Conservation (phyloP, 768 basidiomycete species). For the Suillus decipiens region DNA sequence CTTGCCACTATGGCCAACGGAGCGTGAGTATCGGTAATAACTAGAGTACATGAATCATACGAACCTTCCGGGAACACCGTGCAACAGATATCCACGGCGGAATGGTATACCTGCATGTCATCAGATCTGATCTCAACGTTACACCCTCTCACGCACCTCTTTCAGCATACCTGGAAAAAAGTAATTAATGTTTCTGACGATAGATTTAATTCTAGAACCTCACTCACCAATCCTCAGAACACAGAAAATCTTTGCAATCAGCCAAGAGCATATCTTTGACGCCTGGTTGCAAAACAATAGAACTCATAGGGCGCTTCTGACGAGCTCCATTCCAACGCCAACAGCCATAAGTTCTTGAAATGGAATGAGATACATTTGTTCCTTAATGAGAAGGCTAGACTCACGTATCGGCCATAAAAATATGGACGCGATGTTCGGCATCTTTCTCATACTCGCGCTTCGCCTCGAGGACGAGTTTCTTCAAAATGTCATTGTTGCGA, state of each 20-base stretch:
- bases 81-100: slow-evolving; percentile 80
- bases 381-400: slow-evolving; percentile 30
- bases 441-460: slow-evolving; percentile 91
- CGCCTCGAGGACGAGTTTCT: slow-evolving; percentile 83
- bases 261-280: slow-evolving; percentile 89
- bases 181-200: slow-evolving; percentile 20
- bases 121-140: slow-evolving; percentile 22
- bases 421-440: slow-evolving; percentile 86
- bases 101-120: slow-evolving; percentile 73
- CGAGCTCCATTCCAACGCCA: slow-evolving; percentile 91
- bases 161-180: slow-evolving; percentile 75
- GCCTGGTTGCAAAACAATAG: slow-evolving; percentile 87
- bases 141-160: slow-evolving; percentile 56
- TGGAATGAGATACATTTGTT: slow-evolving; percentile 9
- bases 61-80: slow-evolving; percentile 86
- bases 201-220: slow-evolving; percentile 20
- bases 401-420: slow-evolving; percentile 88
- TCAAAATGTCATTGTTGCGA: slow-evolving; percentile 84
- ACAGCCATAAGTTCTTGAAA: slow-evolving; percentile 60
- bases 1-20: slow-evolving; percentile 59
- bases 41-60: slow-evolving; percentile 10
- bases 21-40: slow-evolving; percentile 18
- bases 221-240: slow-evolving; percentile 82
- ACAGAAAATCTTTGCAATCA: slow-evolving; percentile 84
- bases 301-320: slow-evolving; percentile 88